Evolutionary conservation across 164 flowering plant species (phyloP), one percentile per base, ranked within the genome.

Genomic region (Umbilicus rupestris): DNA sequence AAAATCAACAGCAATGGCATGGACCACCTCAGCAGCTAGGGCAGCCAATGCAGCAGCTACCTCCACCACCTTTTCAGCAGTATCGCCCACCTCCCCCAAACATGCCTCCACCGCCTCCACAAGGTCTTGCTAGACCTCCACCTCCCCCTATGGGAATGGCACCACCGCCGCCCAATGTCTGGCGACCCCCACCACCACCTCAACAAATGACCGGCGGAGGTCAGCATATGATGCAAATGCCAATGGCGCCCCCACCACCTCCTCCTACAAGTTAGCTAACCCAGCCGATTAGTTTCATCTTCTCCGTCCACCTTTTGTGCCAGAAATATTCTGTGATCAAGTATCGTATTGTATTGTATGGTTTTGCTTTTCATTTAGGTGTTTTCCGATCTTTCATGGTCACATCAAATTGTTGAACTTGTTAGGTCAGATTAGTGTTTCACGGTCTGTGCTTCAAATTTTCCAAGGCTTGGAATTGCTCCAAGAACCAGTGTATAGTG

Each of bases 161-260:
- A 42, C 91, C 73, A 31, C 86, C 74, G n/a, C n/a, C n/a, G 19
- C 88, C 77, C 42, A 41, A 41, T 24, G 66, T 64, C n/a, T 89
- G 97, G 97, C 81, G 84, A 47, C 92, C 78, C 9, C 87, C 86
- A 0, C 95, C 95, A 39, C 94, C 93, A 1, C 89, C 88, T 63
- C 88, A 78, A 71, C 94, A 84, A 68, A 41, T 78, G 41, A 69
- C 64, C 58, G 85, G n/a, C n/a, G n/a, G 85, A 50, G 77, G 86
- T 52, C 92, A 81, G 2, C 75, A 73, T 30, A 86, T 85, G 80
- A 84, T 46, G 17, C 93, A 81, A 41, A 80, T 83, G 84, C 74
- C 83, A 10, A 85, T 84, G 88, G 87, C 78, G 20, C 94, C 87
- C 24, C 92, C 96, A 8, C 90, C n/a, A n/a, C n/a, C n/a, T n/a